These are phyloP conservation scores for Russula lepida DNA, from an alignment of 768 basidiomycete species.

Conservation along the genomic window DNA sequence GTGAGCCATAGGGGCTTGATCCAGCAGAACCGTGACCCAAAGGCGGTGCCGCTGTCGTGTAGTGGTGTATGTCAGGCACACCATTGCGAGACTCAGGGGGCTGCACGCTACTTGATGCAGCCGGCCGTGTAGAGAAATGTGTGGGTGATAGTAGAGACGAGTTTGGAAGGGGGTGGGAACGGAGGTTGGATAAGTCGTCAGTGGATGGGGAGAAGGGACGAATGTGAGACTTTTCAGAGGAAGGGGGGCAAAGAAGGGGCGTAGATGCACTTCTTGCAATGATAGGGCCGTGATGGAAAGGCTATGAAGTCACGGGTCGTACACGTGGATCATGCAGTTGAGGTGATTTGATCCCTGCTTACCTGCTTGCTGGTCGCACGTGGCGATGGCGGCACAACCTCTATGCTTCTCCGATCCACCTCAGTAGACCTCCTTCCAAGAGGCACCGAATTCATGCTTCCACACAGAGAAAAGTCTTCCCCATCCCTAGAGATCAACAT, in stretches of 20 bases:
- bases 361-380: neutral
- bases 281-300: neutral
- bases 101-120: neutral
- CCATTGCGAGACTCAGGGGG: neutral
- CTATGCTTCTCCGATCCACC: slow-evolving; percentile 5
- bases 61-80: neutral
- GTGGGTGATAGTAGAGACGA: neutral
- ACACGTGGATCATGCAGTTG: neutral
- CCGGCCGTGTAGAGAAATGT: neutral
- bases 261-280: slow-evolving; percentile 11
- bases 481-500: slow-evolving; percentile 14
- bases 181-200: neutral
- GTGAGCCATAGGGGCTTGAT: neutral
- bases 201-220: slow-evolving; percentile 1
- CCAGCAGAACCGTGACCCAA: neutral
- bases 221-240: neutral
- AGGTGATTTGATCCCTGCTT: neutral
- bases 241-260: neutral
- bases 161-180: neutral
- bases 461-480: neutral
- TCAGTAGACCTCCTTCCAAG: neutral
- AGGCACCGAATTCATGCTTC: neutral
- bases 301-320: neutral
- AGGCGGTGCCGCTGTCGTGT: slow-evolving; percentile 5
- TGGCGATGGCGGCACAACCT: slow-evolving; percentile 17